phyloP scores from a whole-genome alignment of 805 yeast species.

The Candida succiphila region DNA sequence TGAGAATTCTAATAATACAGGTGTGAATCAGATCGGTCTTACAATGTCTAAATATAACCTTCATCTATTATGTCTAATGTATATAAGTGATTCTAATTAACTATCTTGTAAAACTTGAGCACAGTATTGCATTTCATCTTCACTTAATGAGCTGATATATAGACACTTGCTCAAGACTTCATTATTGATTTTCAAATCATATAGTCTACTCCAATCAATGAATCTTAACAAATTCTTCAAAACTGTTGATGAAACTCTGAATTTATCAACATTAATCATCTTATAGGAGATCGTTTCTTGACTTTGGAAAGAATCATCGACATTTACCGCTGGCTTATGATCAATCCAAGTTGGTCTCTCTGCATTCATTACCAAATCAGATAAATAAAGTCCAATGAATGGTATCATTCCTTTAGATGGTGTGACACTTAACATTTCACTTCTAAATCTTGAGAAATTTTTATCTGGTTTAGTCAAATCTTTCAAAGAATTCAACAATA shows the following conservation, averaged over 20 bases:
- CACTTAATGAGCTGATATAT: slow-evolving; percentile 64
- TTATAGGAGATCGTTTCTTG: slow-evolving; percentile 14
- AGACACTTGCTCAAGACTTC: slow-evolving; percentile 77
- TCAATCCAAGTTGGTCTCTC: slow-evolving; percentile 37
- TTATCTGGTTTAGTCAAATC: slow-evolving; percentile 62
- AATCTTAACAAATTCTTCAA: slow-evolving; percentile 69
- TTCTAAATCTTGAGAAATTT: slow-evolving; percentile 62
- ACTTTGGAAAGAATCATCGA: slow-evolving; percentile 1
- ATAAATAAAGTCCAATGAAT: slow-evolving; percentile 75
- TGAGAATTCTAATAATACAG: no score
- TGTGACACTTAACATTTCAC: slow-evolving; percentile 43
- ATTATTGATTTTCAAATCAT: slow-evolving; percentile 41
- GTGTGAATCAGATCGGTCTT: neutral
- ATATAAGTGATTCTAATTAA: neutral
- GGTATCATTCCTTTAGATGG: slow-evolving; percentile 79
- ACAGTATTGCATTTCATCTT: slow-evolving; percentile 55
- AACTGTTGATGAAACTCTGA: slow-evolving; percentile 64
- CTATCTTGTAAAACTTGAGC: slow-evolving; percentile 8
- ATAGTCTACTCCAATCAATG: slow-evolving; percentile 77
- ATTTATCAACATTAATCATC: slow-evolving; percentile 69
- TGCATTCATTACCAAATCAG: slow-evolving; percentile 72
- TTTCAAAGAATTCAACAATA: slow-evolving; percentile 59
- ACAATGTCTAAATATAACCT: neutral
- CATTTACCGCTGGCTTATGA: neutral
- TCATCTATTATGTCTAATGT: neutral